Base-by-base conservation (phyloP, 768 basidiomycete species). In the Mycena metata region DNA sequence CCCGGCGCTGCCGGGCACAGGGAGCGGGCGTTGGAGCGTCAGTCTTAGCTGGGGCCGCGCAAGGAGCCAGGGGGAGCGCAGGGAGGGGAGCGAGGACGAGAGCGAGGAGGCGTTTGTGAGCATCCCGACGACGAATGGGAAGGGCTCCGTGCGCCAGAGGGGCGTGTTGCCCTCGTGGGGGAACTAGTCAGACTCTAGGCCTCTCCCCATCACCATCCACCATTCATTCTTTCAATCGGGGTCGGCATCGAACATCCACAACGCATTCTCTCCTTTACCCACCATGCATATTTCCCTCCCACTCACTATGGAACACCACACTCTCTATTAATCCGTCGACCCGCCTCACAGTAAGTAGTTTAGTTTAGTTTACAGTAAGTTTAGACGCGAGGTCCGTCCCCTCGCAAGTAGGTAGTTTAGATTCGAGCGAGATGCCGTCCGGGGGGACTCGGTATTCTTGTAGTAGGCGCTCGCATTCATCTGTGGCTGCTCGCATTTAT, bases 11-110 rank as follows among this genome's bases (percentile, higher is more conserved):
- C 30, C 46, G n/a, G 30, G 2, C 11, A 30, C 43, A 9, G 60
- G 60, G 41, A 70, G 56, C 47, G 60, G 56, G 61, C 63, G 70
- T 15, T 72, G 70, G 70, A 72, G 70, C 49, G 12, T 72, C 19
- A 72, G 70, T 54, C 59, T 72, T 5, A 72, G 70, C 26, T 72
- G 70, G 70, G 70, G 70, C 12, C 63, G 70, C 19, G 64, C 67
- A 35, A 50, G 63, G 9, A n/a, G 39, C 13, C 60, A 49, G n/a
- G 64, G 51, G 41, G 62, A 57, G 63, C 62, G 42, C 33, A 15
- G 30, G 42, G 66, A 61, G n/a, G 30, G n/a, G n/a, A n/a, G n/a
- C n/a, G n/a, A 17, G 35, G 67, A 55, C 10, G 60, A 66, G 39
- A 21, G 49, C 42, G 70, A 39, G 11, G 26, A 55, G 50, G 55